Conservation (phyloP, 768 basidiomycete genomes). For the Mycena pura region DNA sequence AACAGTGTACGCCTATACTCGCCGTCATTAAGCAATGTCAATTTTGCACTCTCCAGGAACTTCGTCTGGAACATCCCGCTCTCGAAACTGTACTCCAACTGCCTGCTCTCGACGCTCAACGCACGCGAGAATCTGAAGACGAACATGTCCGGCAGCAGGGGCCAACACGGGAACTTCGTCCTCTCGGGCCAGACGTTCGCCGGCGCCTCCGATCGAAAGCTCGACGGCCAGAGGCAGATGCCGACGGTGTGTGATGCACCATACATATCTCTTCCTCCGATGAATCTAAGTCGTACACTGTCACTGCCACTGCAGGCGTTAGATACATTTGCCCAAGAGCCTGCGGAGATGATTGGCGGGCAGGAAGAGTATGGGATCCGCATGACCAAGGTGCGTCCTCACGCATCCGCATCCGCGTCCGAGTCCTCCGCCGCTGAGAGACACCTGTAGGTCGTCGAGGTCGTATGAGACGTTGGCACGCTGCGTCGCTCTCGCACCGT, state of each 20-base stretch:
- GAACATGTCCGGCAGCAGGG: not conserved
- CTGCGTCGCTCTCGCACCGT: no score
- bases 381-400: not conserved
- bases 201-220: no score
- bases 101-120: slow-evolving; percentile 53
- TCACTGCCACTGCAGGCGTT: no score
- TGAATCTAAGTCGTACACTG: no score
- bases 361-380: not conserved
- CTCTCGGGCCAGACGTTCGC: not conserved
- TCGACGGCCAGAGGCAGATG: no score
- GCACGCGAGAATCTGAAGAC: slow-evolving; percentile 41
- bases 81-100: slow-evolving; percentile 55
- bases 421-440: no score
- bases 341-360: not conserved
- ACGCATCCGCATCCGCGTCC: no score
- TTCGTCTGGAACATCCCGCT: slow-evolving; percentile 56
- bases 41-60: slow-evolving; percentile 29
- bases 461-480: no score
- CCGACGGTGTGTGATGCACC: no score
- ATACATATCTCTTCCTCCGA: no score
- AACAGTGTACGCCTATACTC: slow-evolving; percentile 5
- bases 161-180: not conserved
- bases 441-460: no score
- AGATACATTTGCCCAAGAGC: no score
- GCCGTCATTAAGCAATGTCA: not conserved